Evolutionary conservation across 2,329 filamentous ascomycete genomes (phyloP).

Genomic region (Beauveria australis): DNA sequence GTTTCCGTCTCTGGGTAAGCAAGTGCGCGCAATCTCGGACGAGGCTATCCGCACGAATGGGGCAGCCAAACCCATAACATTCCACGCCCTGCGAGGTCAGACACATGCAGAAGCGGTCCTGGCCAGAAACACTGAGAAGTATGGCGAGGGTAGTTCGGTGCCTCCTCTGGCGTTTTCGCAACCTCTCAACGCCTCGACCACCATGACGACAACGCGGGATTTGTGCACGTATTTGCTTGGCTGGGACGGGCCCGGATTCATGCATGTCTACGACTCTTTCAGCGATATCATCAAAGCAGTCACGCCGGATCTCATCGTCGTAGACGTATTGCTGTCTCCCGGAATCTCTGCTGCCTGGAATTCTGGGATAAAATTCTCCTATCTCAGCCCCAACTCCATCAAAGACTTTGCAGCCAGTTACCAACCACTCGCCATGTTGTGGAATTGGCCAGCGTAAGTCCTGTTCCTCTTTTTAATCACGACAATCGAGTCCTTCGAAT

Average conservation of each 20-base stretch:
- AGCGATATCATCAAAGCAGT: conserved; percentile 28
- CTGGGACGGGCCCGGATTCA: conserved; percentile 27
- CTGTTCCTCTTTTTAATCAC: neutral
- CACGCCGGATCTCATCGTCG: conserved; percentile 30
- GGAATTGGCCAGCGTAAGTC: conserved; percentile 29
- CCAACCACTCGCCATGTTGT: conserved; percentile 29
- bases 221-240: conserved; percentile 19
- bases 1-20: conserved; percentile 25
- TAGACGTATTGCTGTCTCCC: conserved; percentile 36
- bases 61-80: conserved; percentile 17
- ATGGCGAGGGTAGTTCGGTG: neutral
- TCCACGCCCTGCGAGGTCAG: conserved; percentile 20
- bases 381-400: conserved; percentile 37
- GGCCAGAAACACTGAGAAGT: neutral
- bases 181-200: conserved; percentile 14
- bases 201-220: conserved; percentile 24
- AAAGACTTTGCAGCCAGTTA: conserved; percentile 30
- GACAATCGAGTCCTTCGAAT: neutral
- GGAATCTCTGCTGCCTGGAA: conserved; percentile 34
- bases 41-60: conserved; percentile 4
- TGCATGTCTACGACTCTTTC: conserved; percentile 29
- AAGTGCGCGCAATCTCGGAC: conserved; percentile 11
- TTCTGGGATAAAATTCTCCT: conserved; percentile 23
- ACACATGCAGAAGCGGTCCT: conserved; percentile 11
- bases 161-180: conserved; percentile 9